Conservation (phyloP, 2,329 filamentous ascomycete genomes). For the Lachnellula hyalina region DNA sequence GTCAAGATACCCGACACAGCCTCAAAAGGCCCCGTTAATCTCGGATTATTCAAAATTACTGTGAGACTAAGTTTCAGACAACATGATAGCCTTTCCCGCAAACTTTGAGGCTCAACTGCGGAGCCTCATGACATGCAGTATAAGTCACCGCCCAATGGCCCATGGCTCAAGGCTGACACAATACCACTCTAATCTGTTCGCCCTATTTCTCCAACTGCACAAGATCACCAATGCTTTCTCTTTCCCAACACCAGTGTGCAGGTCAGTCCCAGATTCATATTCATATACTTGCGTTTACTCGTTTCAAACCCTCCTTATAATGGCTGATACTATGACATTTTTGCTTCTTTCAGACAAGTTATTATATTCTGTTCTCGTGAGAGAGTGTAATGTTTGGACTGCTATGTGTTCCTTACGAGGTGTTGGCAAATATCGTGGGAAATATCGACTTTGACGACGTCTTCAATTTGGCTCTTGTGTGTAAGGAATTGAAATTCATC, state of each 20-base stretch:
- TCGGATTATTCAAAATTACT: too few species aligned
- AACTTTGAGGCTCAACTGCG: neutral
- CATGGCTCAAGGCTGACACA: neutral
- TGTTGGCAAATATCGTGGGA: conserved; percentile 25
- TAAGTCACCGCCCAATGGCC: neutral
- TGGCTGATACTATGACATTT: neutral
- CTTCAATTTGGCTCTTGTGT: conserved; percentile 26
- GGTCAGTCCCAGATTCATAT: neutral
- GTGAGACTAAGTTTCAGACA: too few species aligned
- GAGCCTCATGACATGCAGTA: neutral
- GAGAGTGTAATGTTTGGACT: conserved; percentile 24
- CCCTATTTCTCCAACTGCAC: neutral
- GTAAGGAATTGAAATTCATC: conserved; percentile 23
- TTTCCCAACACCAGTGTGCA: neutral
- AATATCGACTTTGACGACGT: conserved; percentile 29
- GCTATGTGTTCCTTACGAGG: conserved; percentile 28
- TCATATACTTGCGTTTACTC: neutral
- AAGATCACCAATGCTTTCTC: neutral
- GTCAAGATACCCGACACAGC: too few species aligned
- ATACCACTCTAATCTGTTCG: neutral
- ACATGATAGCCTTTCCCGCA: neutral
- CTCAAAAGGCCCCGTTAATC: too few species aligned
- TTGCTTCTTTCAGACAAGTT: neutral
- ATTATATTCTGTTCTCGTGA: conserved; percentile 2
- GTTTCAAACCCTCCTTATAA: neutral